phyloP scores from a whole-genome alignment of 768 basidiomycete genomes.

The Suillus decipiens region DNA sequence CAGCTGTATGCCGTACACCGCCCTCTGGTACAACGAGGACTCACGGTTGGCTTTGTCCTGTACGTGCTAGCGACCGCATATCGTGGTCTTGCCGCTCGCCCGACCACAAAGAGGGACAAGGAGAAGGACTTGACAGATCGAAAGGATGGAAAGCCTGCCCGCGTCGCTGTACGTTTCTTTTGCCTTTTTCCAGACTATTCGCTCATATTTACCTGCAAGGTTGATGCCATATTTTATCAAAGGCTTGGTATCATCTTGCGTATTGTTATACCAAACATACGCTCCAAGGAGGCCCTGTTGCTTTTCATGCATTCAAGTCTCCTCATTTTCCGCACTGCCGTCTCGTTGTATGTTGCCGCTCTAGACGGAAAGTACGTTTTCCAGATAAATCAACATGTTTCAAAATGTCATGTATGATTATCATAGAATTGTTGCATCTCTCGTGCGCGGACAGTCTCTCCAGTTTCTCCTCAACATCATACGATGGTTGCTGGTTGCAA shows the following conservation, averaged over 20 bases:
- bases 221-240: constrained; percentile 91
- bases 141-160: constrained; percentile 45
- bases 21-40: constrained; percentile 67
- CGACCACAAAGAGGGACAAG: constrained; percentile 26
- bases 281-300: constrained; percentile 85
- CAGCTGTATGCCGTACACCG: constrained; percentile 64
- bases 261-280: constrained; percentile 86
- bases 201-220: constrained; percentile 42
- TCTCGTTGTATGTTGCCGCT: constrained; percentile 92
- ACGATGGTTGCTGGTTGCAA: constrained; percentile 88
- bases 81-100: constrained; percentile 51
- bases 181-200: background rate
- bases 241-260: constrained; percentile 74
- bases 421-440: constrained; percentile 86
- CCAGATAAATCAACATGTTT: background rate
- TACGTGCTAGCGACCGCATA: constrained; percentile 72
- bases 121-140: constrained; percentile 26
- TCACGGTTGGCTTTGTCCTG: constrained; percentile 69
- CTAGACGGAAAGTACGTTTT: constrained; percentile 82
- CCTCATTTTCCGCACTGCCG: constrained; percentile 85
- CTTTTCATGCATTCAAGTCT: constrained; percentile 88
- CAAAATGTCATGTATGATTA: constrained; percentile 9
- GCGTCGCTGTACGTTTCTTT: constrained; percentile 63
- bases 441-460: constrained; percentile 81
- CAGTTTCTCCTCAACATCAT: constrained; percentile 85